A percentile compares a stretch with the other conserved stretches of the same genome.
Conservation (phyloP, 139 green algal genomes). For the Microglena sp. region DNA sequence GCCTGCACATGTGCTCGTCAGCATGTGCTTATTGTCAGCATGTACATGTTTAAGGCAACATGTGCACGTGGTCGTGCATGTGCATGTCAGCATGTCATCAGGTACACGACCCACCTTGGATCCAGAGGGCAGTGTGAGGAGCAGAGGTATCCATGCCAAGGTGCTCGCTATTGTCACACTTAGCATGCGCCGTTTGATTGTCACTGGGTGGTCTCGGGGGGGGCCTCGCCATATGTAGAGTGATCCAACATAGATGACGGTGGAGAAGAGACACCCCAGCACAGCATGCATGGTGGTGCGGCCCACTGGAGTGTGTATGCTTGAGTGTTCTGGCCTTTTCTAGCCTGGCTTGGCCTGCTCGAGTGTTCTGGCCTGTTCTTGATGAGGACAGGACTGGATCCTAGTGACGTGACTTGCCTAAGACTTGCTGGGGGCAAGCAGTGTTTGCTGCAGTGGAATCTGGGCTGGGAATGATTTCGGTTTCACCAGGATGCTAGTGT, state of each 20-base stretch:
- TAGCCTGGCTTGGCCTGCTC: no score
- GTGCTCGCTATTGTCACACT: not conserved
- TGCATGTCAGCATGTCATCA: not conserved
- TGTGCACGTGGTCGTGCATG: not conserved
- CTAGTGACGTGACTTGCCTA: no score
- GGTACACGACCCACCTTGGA: not conserved
- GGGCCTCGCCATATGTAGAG: constrained; percentile 21
- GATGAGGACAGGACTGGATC: no score
- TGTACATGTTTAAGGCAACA: not conserved
- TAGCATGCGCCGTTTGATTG: constrained; percentile 23
- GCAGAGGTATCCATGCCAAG: constrained; percentile 6
- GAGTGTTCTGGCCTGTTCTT: no score
- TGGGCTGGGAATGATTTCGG: no score
- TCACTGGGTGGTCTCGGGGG: constrained; percentile 27
- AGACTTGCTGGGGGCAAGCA: no score
- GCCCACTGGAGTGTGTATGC: not conserved
- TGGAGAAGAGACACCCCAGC: constrained; percentile 19
- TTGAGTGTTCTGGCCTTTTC: not conserved
- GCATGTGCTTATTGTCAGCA: not conserved
- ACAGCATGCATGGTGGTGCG: no score
- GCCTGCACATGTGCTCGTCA: not conserved
- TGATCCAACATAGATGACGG: constrained; percentile 25
- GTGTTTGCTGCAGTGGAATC: no score
- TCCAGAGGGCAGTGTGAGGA: not conserved
- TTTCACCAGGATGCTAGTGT: no score